Base-by-base conservation (phyloP, 1,284 basidiomycete genomes). In the Gymnopus androsaceus region DNA sequence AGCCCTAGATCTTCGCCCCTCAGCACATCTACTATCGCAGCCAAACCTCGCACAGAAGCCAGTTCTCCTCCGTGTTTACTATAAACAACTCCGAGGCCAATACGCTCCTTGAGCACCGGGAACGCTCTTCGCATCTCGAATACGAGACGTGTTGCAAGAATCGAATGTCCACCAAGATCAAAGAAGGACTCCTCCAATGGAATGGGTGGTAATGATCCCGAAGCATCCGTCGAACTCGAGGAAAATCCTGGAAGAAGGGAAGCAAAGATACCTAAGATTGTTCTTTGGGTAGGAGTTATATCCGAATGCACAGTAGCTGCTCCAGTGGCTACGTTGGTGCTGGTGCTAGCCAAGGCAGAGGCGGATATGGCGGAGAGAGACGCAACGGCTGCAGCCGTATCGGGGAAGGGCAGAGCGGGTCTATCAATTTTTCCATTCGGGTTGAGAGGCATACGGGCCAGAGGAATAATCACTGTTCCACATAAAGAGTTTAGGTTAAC, bases 361-460 rank as follows among this genome's bases (percentile, higher is more conserved):
- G 48, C 48, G 7, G 48, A 50, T 37, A 38, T 36, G 3, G 48
- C 48, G 12, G 48, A 37, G 12, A 50, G 48, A 17, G 48, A 50
- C n/a, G 48, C 48, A 15, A 50, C 48, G n/a, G 48, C 48, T 5
- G 48, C 48, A 2, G 89, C 92, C 1, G 97, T 99, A 73, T 99
- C 97, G 1, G 97, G 97, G 89, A 99, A 99, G 14, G 97, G 97
- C 49, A 99, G 83, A 0, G 94, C 93, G 0, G 97, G 96, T 72
- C 99, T 99, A 79, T 99, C 97, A 69, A 99, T 91, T 76, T 99
- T 99, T 60, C 97, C 97, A 70, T 99, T 99, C 3, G 97, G 97
- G 70, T 98, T 99, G 51, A 99, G 83, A 12, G 97, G 97, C 91
- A 99, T 97, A 61, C 94, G 90, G 59, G 83, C 84, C 37, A 99